Conservation (phyloP, 176 grass and related monocot genomes). For the Carex myosuroides region DNA sequence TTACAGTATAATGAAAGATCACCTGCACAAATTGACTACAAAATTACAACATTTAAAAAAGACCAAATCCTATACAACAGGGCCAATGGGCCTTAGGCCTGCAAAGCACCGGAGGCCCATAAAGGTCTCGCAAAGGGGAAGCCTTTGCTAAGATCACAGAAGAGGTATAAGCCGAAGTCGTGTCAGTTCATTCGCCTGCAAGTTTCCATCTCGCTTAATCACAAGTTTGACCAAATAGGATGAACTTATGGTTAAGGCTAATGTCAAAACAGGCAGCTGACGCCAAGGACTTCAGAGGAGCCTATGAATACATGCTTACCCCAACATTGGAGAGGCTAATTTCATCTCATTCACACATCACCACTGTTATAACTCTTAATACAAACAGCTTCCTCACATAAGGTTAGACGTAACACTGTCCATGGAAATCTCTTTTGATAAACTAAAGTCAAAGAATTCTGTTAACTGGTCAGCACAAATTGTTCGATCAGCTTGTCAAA, state of each 20-base stretch:
- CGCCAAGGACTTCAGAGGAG: neutral
- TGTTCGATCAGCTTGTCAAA: neutral
- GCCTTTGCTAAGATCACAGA: neutral
- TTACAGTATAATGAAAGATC: conserved; percentile 77
- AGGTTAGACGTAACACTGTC: neutral
- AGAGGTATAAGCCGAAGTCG: neutral
- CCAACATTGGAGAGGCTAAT: neutral
- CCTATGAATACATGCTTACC: neutral
- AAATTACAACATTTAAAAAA: neutral
- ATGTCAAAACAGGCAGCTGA: neutral
- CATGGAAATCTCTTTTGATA: neutral
- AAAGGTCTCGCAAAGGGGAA: neutral
- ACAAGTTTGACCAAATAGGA: neutral
- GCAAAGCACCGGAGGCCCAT: neutral
- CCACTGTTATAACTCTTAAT: neutral
- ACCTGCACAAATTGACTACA: conserved; percentile 37
- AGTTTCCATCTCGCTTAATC: neutral
- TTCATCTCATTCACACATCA: neutral
- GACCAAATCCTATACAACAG: neutral
- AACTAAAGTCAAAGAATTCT: neutral
- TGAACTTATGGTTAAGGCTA: neutral
- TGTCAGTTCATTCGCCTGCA: neutral
- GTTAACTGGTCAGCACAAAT: conserved; percentile 3
- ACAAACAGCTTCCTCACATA: neutral
- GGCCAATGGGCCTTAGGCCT: neutral